Percentiles rank a stretch among this genome's conserved stretches.
phyloP scores from a whole-genome alignment of 139 green algal genomes.

The Coelastrella sp. region DNA sequence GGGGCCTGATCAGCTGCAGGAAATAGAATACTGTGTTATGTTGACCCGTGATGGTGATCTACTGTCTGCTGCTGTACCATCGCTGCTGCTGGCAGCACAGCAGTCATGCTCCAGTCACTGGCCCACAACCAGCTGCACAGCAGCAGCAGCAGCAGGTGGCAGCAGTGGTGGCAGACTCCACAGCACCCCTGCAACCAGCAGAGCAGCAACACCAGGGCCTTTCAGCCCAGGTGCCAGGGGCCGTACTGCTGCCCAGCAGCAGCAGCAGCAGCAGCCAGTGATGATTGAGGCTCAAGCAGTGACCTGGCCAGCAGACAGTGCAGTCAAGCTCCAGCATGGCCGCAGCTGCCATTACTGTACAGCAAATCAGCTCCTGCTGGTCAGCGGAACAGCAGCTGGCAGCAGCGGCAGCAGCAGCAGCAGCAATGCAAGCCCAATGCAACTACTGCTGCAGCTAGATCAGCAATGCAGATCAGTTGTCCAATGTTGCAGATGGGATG shows the following conservation, averaged over 20 bases:
- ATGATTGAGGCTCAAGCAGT: neutral
- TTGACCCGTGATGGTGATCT: conserved; percentile 23
- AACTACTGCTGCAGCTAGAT: conserved; percentile 46
- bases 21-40: conserved; percentile 16
- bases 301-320: neutral
- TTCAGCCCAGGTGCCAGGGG: too few relatives aligned
- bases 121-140: conserved; percentile 21
- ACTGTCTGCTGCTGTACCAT: conserved; percentile 3
- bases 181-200: too few relatives aligned
- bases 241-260: neutral
- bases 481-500: conserved; percentile 9
- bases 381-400: neutral
- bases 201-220: too few relatives aligned
- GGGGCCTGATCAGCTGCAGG: neutral
- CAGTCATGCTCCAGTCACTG: conserved; percentile 15
- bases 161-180: neutral
- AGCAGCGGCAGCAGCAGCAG: conserved; percentile 14
- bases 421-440: neutral
- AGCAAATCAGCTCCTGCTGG: conserved; percentile 17
- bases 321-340: neutral
- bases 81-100: conserved; percentile 19
- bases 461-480: neutral
- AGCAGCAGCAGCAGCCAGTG: neutral
- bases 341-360: conserved; percentile 42
- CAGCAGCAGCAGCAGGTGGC: neutral